These are phyloP conservation scores for Lyophyllum shimeji DNA, from an alignment of 768 basidiomycete species.

Conservation along the genomic window DNA sequence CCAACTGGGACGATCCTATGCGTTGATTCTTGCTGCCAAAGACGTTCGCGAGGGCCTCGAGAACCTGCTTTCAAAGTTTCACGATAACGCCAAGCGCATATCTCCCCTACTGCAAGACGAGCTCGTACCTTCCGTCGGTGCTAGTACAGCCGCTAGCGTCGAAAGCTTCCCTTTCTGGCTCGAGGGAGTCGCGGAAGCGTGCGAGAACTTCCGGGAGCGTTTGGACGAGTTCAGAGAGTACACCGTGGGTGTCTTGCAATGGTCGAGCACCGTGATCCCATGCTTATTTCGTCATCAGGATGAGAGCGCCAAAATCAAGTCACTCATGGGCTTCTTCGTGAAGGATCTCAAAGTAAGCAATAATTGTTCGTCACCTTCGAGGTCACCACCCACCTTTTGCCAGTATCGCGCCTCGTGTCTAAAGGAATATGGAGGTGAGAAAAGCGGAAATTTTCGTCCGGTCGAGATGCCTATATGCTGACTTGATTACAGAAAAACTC, in stretches of 20 bases:
- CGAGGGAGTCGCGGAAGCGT: constrained; percentile 9
- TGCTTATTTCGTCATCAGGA: constrained; percentile 1
- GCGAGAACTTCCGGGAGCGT: constrained; percentile 12
- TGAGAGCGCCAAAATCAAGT: constrained; percentile 14
- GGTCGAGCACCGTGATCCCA: background rate
- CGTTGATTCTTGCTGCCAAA: constrained; percentile 13
- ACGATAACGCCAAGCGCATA: constrained; percentile 7
- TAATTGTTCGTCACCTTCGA: background rate
- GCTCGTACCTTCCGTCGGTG: background rate
- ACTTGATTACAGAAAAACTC: background rate
- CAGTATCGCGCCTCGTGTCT: constrained; percentile 13
- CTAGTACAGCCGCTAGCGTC: background rate
- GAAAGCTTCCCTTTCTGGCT: constrained; percentile 1
- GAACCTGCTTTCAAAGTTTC: constrained; percentile 10
- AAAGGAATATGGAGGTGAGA: background rate
- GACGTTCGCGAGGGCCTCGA: constrained; percentile 13
- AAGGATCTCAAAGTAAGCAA: constrained; percentile 10
- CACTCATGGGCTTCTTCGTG: background rate
- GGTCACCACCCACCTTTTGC: no score
- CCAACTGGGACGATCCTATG: constrained; percentile 18
- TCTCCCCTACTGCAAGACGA: background rate
- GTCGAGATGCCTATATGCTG: background rate
- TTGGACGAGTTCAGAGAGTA: constrained; percentile 21
- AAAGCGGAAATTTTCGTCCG: no score
- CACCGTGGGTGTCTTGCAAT: constrained; percentile 2